Conservation (phyloP, 78 protist species). For the Monosiga brevicollis region DNA sequence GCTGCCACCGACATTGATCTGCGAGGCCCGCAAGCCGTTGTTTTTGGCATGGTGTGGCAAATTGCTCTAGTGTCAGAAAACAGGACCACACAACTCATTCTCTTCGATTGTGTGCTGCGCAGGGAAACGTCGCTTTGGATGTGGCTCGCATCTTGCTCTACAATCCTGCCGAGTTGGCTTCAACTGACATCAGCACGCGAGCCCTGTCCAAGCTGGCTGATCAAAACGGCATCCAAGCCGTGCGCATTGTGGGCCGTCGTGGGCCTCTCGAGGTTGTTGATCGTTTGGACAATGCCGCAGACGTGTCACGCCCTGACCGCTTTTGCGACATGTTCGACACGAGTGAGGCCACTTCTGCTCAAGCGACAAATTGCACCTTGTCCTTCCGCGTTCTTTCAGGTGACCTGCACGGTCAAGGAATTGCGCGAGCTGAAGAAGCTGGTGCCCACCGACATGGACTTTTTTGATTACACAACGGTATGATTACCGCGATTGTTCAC, state of each 20-base stretch:
- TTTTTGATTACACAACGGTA: no score
- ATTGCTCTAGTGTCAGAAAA: no score
- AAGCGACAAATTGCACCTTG: no score
- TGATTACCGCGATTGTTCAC: no score
- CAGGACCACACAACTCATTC: no score
- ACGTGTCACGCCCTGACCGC: no score
- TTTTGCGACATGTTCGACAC: no score
- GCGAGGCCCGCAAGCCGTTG: background rate
- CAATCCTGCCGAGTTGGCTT: background rate
- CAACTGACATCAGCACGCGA: constrained; percentile 17
- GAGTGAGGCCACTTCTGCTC: no score
- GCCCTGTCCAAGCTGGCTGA: constrained; percentile 5
- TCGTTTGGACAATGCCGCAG: background rate
- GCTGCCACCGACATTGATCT: background rate
- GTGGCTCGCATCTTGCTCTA: constrained; percentile 41
- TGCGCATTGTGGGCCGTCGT: constrained; percentile 45
- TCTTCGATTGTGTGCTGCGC: no score
- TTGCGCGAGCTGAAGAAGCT: constrained; percentile 35
- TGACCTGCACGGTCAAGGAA: constrained; percentile 50
- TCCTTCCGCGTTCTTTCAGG: constrained; percentile 17
- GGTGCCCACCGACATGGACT: no score
- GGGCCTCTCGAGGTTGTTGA: constrained; percentile 37
- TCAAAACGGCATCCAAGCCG: constrained; percentile 2
- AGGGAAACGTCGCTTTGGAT: constrained; percentile 79
- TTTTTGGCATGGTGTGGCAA: constrained; percentile 14